A percentile compares a stretch with the other conserved stretches of the same genome.
Evolutionary conservation across 768 basidiomycete genomes (phyloP).

Genomic region (Kondoa malvinella): DNA sequence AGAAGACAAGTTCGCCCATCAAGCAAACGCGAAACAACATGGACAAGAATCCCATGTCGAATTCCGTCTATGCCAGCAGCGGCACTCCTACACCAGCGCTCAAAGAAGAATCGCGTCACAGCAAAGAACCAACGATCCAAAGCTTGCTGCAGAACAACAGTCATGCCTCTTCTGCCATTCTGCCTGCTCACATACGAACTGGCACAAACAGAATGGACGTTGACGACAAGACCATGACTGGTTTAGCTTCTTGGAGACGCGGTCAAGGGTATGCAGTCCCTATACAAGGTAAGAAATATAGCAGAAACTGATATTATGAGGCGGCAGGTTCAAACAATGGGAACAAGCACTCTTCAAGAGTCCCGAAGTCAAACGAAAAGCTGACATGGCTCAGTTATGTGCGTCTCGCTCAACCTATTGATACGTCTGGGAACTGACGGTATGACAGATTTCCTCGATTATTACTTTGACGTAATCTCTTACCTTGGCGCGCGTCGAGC

Average conservation of each 20-base stretch:
- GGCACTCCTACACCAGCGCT: not conserved
- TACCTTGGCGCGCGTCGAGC: conserved; percentile 75
- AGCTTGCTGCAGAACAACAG: not conserved
- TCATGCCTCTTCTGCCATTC: too few species aligned
- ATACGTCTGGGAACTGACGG: too few species aligned
- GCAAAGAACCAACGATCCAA: not conserved
- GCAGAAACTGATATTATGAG: too few species aligned
- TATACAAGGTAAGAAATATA: not conserved
- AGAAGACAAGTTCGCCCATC: not conserved
- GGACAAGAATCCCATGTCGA: not conserved
- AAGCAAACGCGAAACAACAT: too few species aligned
- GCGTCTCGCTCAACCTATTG: too few species aligned
- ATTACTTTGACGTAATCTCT: conserved; percentile 88
- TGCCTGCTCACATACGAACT: not conserved
- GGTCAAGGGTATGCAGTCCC: conserved; percentile 20
- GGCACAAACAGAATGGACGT: conserved; percentile 9
- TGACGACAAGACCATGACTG: conserved; percentile 19
- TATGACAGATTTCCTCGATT: conserved; percentile 30
- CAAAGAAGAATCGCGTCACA: not conserved
- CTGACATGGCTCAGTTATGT: conserved; percentile 95
- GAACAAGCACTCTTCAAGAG: conserved; percentile 70
- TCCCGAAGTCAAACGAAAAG: conserved; percentile 78
- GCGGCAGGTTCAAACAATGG: conserved; percentile 51
- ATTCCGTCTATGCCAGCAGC: not conserved
- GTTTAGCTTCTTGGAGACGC: conserved; percentile 26